Percentiles rank a stretch among this genome's conserved stretches.
These are phyloP conservation scores for Aspergillus sp. DNA, from an alignment of 2,329 filamentous ascomycete genomes.

Conservation along the genomic window DNA sequence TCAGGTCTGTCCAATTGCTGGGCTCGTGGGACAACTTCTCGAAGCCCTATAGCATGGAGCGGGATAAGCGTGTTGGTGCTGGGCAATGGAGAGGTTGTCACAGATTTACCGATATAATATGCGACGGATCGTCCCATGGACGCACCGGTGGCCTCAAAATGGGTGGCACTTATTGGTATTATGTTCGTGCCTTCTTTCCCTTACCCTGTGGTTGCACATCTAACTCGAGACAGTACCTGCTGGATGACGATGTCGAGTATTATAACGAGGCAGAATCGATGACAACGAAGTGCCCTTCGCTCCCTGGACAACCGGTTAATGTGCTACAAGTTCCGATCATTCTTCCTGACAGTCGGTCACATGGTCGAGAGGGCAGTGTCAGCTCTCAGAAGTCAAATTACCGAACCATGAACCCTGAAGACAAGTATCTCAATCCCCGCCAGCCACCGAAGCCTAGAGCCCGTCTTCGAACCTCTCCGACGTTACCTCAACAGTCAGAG, in stretches of 20 bases:
- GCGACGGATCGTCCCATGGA: constrained; percentile 56
- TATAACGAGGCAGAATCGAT: constrained; percentile 63
- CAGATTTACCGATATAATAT: constrained; percentile 74
- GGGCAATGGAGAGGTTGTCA: constrained; percentile 83
- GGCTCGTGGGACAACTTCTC: constrained; percentile 96
- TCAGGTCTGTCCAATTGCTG: constrained; percentile 62
- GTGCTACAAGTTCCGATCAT: constrained; percentile 71
- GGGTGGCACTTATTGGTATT: constrained; percentile 93
- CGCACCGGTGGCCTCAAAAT: constrained; percentile 77
- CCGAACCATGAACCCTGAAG: constrained; percentile 67
- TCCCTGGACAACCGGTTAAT: constrained; percentile 83
- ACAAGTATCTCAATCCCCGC: constrained; percentile 64
- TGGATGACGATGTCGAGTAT: constrained; percentile 68
- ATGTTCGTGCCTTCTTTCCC: constrained; percentile 49
- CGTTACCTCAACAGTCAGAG: constrained; percentile 15
- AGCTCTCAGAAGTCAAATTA: constrained; percentile 51
- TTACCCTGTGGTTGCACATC: constrained; percentile 9
- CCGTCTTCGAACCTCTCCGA: constrained; percentile 38
- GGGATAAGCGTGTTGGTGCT: constrained; percentile 63
- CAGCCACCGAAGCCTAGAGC: constrained; percentile 44
- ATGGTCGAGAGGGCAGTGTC: constrained; percentile 56
- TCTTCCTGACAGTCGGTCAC: constrained; percentile 37
- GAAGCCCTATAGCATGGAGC: constrained; percentile 68
- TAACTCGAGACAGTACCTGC: constrained; percentile 56
- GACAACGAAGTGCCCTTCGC: constrained; percentile 71